Conservation (phyloP, 805 yeast species). For the Blastobotrys robertii region DNA sequence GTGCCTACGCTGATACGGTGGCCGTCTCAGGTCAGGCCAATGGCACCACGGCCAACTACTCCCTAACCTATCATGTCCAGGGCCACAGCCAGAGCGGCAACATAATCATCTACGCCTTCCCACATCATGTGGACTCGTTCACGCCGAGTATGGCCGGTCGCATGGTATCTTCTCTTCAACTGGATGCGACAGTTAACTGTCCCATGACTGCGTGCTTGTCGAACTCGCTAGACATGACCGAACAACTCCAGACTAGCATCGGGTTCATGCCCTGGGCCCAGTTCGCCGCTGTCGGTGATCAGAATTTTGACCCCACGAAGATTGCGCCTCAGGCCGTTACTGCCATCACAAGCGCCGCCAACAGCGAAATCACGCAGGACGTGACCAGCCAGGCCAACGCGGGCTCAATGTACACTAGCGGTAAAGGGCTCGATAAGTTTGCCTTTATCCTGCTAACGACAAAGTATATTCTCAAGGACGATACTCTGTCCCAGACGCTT, state of each 20-base stretch:
- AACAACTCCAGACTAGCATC: conserved; percentile 33
- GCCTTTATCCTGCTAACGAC: conserved; percentile 66
- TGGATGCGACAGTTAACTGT: conserved; percentile 37
- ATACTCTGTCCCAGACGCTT: conserved; percentile 35
- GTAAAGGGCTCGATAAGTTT: conserved; percentile 75
- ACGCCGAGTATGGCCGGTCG: conserved; percentile 20
- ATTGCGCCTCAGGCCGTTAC: conserved; percentile 17
- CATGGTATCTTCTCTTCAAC: conserved; percentile 17
- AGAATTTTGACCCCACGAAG: neutral
- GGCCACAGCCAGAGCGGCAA: conserved; percentile 36
- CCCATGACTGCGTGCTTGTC: conserved; percentile 26
- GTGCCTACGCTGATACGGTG: conserved; percentile 49
- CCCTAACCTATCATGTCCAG: conserved; percentile 35
- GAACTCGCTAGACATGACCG: conserved; percentile 24
- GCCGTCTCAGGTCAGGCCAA: conserved; percentile 30
- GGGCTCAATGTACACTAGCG: conserved; percentile 81
- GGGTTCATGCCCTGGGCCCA: conserved; percentile 49
- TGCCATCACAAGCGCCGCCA: neutral
- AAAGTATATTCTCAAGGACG: conserved; percentile 50
- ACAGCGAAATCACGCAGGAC: conserved; percentile 34
- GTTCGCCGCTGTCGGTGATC: conserved; percentile 9
- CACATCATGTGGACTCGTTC: conserved; percentile 51
- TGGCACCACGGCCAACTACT: conserved; percentile 40
- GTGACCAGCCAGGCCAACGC: conserved; percentile 43
- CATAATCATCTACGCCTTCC: conserved; percentile 49